These are phyloP conservation scores for Xylariomycetidae sp. DNA, from an alignment of 2,329 filamentous ascomycete species.

Conservation along the genomic window DNA sequence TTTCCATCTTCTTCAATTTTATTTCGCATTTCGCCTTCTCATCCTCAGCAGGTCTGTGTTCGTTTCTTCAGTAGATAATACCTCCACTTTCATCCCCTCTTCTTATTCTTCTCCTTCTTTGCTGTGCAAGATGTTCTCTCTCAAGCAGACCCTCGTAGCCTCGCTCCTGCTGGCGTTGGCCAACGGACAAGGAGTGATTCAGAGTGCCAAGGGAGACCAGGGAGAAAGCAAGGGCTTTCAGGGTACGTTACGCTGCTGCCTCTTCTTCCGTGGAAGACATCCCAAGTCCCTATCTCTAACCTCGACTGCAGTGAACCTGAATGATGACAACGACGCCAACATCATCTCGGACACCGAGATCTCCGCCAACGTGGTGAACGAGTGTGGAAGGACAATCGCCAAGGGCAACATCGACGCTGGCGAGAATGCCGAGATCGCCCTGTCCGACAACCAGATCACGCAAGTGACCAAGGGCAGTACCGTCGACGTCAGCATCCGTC, in stretches of 20 bases:
- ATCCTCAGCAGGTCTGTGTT: no score
- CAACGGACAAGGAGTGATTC: slow-evolving; percentile 27
- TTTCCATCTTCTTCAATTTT: no score
- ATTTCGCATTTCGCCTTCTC: no score
- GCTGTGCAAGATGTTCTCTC: slow-evolving; percentile 14
- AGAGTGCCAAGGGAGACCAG: slow-evolving; percentile 24
- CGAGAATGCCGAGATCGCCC: slow-evolving; percentile 26
- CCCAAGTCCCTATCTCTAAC: slow-evolving; percentile 17
- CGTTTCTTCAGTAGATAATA: no score
- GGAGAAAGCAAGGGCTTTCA: slow-evolving; percentile 22
- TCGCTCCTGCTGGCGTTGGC: slow-evolving; percentile 21
- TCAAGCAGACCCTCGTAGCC: slow-evolving; percentile 10
- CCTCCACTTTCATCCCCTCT: no score
- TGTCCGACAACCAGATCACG: slow-evolving; percentile 25
- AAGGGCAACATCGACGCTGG: slow-evolving; percentile 41
- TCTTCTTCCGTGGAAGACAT: slow-evolving; percentile 8
- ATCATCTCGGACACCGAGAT: slow-evolving; percentile 23
- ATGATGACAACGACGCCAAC: slow-evolving; percentile 16
- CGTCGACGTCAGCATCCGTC: slow-evolving; percentile 42
- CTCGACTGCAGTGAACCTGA: slow-evolving; percentile 12
- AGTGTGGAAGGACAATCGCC: slow-evolving; percentile 43
- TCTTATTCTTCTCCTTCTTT: no score
- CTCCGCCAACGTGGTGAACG: slow-evolving; percentile 30
- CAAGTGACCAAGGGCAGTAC: slow-evolving; percentile 41
- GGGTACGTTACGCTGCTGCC: slow-evolving; percentile 15